Evolutionary conservation across 2,329 filamentous ascomycete genomes (phyloP), one percentile per base, ranked within the genome.

Genomic region (Trichoderma semiorbis): DNA sequence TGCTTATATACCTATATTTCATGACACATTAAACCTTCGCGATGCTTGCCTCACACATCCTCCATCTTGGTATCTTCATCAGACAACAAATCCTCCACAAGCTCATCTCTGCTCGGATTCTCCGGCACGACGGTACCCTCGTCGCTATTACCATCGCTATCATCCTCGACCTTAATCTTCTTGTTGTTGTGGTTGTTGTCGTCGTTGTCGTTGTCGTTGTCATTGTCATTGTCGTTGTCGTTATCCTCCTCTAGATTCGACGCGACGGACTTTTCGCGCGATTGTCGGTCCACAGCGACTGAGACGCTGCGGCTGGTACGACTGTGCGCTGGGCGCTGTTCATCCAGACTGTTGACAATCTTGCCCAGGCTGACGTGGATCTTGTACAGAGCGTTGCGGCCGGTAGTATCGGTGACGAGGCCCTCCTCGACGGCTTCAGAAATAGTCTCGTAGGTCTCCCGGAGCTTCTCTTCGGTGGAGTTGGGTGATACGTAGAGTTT

Each of bases 401-500:
- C 88, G 26, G 86, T 88, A 16, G 87, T 88, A 79, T 90, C 92
- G 24, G 85, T 85, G 70, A 89, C 82, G 58, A 90, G 81, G 63
- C 87, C 87, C 58, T 85, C 85, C 50, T 93, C 90, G 3, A 93
- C 90, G 2, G 90, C 90, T 34, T 88, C 84, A 36, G 87, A 84
- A 61, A 91, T 83, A 61, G 88, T 84, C 36, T 85, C 83, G 79
- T 91, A 90, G 43, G 89, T 78, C 50, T 86, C 84, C 74, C 88
- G 83, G 73, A 91, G 83, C 76, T 88, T 89, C 26, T 87, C 84
- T 73, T 89, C 86, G 0, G 85, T 85, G 0, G 90, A 90, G 1
- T 91, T 85, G 0, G 93, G 87, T 1, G 91, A 90, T 62, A 98
- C 87, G 78, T 95, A 90, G 2, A 98, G 85, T 81, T 98, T 98